Base-by-base conservation (phyloP, 495 filamentous ascomycete genomes). In the Chlorociboria aeruginascens region DNA sequence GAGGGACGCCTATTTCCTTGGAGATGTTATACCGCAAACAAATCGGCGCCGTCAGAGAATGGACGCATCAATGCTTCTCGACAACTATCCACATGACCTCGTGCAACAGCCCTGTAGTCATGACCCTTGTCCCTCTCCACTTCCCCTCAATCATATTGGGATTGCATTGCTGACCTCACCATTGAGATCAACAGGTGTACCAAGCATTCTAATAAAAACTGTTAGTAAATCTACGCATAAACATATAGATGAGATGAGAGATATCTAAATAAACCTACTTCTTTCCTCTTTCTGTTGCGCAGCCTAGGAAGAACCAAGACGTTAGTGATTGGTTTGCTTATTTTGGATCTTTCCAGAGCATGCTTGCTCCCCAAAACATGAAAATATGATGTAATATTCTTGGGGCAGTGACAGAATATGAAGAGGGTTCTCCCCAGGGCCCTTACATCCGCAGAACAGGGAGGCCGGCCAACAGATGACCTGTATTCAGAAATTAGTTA, bases 381-480 rank as follows among this genome's bases (percentile, higher is more conserved):
- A 25, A 4, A 25, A 25, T 4, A 25, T 25, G 2, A 25, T 25
- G 2, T 25, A n/a, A n/a, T n/a, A n/a, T 4, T 25, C 20, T 25
- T 25, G 20, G 4, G 20, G 4, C 20, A 25, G 20, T 25, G 4
- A 25, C 20, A 25, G 20, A 25, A 25, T 25, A 25, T 25, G 20
- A 25, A 25, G 4, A 25, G 20, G 20, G 20, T 25, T 25, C 20
- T 25, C 20, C 20, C 20, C 4, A 25, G 20, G 20, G 20, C 1
- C 4, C 20, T 25, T 25, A 25, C 77, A 81, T 7, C 76, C 74
- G 61, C 77, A 79, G 37, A 81, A 70, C 16, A 81, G 60, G 3
- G 74, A 69, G 1, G 70, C 72, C 10, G 77, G 76, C 65, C 72
- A 81, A 45, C 74, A 79, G 37, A 81, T 45, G 2, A 79, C 60